Evolutionary conservation across 352 stramenopile genomes (phyloP), one percentile per base, ranked within the genome.

Genomic region (Globisporangium paddicum): DNA sequence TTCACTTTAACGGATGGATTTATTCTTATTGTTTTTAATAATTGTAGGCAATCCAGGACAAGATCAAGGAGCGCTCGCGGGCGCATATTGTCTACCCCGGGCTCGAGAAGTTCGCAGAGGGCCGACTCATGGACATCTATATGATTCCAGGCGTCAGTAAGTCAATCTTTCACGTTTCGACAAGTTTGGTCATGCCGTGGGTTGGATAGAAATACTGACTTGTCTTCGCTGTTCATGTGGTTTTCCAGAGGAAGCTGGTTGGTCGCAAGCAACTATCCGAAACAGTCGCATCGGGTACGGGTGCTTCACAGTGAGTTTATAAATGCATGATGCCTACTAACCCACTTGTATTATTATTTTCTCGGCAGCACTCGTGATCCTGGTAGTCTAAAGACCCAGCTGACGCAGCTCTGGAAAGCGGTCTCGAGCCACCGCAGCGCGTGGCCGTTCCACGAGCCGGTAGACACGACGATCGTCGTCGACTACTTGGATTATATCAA

Each of bases 401-500:
- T 99, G 26, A 75, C 87, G 42, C 67, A 82, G 28, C 73, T 98
- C 19, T 81, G 96, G 49, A 94, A 93, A 46, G 88, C 96, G 26
- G 75, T 98, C 13, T 90, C 90, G 42, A 97, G 90, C 59, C 94
- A 99, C 67, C 89, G 97, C 38, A 98, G 95, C 60, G 84, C 96
- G 28, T 99, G 97, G 97, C 95, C 96, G 9, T 99, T 99, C 70
- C 89, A 97, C 34, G 96, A 99, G 64, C 97, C 97, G 0, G 97
- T 99, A 9, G 88, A 98, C 72, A 96, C 85, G 34, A 89, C 68
- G 45, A 82, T 98, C 50, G 97, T 99, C 2, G 79, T 94, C 9
- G 97, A 99, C 78, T 99, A 99, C 78, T 70, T 98, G 30, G 89
- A 98, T 21, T 86, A 98, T 57, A 96, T 99, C 54, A 97, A 96